Evolutionary conservation across 257 asterid genomes (phyloP).

Genomic region (Solanum dulcamara): DNA sequence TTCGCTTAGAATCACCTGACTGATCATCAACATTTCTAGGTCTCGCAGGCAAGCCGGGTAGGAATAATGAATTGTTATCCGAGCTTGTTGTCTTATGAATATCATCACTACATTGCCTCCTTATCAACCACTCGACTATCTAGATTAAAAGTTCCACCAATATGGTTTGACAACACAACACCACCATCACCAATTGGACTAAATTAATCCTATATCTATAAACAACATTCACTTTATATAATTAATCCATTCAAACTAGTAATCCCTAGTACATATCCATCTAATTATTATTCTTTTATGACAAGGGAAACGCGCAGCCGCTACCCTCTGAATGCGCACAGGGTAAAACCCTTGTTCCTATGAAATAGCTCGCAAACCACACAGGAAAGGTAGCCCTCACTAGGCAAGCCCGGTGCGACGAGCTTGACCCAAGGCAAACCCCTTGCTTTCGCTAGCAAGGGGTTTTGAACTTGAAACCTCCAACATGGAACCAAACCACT

Average conservation of each 20-base stretch:
- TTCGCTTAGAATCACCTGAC: constrained; percentile 36
- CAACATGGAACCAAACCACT: too few species aligned
- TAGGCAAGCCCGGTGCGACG: too few species aligned
- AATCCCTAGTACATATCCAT: neutral
- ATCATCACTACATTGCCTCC: constrained; percentile 37
- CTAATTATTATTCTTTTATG: too few species aligned
- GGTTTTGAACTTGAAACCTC: too few species aligned
- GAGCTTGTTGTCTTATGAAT: constrained; percentile 21
- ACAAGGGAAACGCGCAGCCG: too few species aligned
- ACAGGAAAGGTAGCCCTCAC: too few species aligned
- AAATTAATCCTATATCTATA: constrained; percentile 12
- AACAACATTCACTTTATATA: neutral
- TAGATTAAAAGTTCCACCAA: constrained; percentile 35
- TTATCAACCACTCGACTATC: constrained; percentile 30
- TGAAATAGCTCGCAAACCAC: too few species aligned
- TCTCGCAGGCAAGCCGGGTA: constrained; percentile 36
- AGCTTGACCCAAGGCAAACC: too few species aligned
- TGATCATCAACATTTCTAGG: neutral
- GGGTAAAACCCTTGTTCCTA: too few species aligned
- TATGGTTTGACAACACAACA: constrained; percentile 50
- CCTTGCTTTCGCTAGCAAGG: too few species aligned
- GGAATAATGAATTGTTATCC: constrained; percentile 43
- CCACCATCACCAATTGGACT: constrained; percentile 85
- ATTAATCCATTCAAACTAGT: neutral
- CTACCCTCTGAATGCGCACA: too few species aligned